phyloP scores from a whole-genome alignment of 2,329 filamentous ascomycete species.

The Ophidiomyces ophidiicola region DNA sequence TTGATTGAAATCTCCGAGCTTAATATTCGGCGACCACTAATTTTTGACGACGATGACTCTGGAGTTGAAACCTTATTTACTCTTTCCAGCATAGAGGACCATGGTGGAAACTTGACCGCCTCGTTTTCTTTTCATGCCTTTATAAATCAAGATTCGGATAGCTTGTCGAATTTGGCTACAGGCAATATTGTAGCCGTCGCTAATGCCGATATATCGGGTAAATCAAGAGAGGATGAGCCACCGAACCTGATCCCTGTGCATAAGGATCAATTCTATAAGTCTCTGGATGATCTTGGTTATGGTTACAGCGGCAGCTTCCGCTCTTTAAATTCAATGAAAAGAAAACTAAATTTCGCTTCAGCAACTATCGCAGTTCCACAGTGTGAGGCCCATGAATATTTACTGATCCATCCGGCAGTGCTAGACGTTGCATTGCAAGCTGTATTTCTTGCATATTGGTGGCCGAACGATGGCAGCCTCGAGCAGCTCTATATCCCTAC shows the following conservation, averaged over 20 bases:
- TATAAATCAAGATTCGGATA: neutral
- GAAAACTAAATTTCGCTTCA: neutral
- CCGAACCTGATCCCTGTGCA: conserved; percentile 2
- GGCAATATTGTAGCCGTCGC: conserved; percentile 1
- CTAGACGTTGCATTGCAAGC: conserved; percentile 23
- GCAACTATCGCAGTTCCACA: neutral
- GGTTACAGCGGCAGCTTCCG: conserved; percentile 18
- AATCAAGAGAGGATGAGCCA: neutral
- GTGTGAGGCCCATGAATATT: neutral
- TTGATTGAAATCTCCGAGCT: conserved; percentile 13
- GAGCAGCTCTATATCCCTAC: conserved; percentile 16
- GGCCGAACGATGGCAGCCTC: conserved; percentile 16
- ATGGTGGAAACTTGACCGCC: neutral
- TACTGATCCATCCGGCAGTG: conserved; percentile 18
- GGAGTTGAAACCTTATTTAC: conserved; percentile 6
- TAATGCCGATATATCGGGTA: neutral
- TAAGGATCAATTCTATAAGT: conserved; percentile 16
- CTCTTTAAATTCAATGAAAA: conserved; percentile 8
- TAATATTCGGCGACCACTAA: conserved; percentile 9
- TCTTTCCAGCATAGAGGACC: neutral
- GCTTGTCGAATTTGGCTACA: neutral
- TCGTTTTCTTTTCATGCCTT: neutral
- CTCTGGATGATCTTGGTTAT: conserved; percentile 17
- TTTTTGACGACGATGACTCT: neutral
- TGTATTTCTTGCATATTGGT: conserved; percentile 18